These are phyloP conservation scores for Fusarium citri DNA, from an alignment of 2,329 filamentous ascomycete species.

Conservation along the genomic window DNA sequence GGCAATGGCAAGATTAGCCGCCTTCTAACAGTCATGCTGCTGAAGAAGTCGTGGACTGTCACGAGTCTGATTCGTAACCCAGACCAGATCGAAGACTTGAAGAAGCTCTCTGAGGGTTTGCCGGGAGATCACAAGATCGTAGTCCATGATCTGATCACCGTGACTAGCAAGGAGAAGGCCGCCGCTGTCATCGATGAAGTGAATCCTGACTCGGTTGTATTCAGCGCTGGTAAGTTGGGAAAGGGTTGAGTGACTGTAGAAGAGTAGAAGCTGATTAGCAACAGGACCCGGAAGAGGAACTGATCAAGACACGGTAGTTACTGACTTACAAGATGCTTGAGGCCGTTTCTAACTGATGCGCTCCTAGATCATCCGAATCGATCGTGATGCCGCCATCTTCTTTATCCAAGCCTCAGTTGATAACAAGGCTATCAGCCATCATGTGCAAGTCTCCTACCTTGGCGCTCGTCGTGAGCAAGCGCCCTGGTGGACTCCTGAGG, in stretches of 20 bases:
- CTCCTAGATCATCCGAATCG: conserved; percentile 41
- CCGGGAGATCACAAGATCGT: conserved; percentile 72
- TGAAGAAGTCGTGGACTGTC: conserved; percentile 76
- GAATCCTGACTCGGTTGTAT: conserved; percentile 72
- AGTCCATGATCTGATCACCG: conserved; percentile 74
- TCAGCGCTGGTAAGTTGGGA: conserved; percentile 61
- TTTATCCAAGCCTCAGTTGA: conserved; percentile 42
- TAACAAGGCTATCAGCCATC: conserved; percentile 59
- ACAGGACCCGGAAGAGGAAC: conserved; percentile 48
- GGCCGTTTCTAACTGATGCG: conserved; percentile 12
- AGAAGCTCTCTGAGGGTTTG: conserved; percentile 65
- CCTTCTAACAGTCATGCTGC: conserved; percentile 75
- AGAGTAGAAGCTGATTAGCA: conserved; percentile 15
- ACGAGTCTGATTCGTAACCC: conserved; percentile 78
- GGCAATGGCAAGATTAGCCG: conserved; percentile 81
- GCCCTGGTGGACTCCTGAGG: conserved; percentile 63
- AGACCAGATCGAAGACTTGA: conserved; percentile 70
- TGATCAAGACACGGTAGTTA: conserved; percentile 53
- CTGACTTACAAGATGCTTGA: background rate
- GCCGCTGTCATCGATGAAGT: conserved; percentile 66
- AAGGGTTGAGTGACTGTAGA: background rate
- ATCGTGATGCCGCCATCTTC: conserved; percentile 44
- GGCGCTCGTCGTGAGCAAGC: conserved; percentile 59
- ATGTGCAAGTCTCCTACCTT: conserved; percentile 70
- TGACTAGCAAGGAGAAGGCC: conserved; percentile 68